These are phyloP conservation scores for Ailanthus altissimus DNA, from an alignment of 345 rosid genomes.

Conservation along the genomic window DNA sequence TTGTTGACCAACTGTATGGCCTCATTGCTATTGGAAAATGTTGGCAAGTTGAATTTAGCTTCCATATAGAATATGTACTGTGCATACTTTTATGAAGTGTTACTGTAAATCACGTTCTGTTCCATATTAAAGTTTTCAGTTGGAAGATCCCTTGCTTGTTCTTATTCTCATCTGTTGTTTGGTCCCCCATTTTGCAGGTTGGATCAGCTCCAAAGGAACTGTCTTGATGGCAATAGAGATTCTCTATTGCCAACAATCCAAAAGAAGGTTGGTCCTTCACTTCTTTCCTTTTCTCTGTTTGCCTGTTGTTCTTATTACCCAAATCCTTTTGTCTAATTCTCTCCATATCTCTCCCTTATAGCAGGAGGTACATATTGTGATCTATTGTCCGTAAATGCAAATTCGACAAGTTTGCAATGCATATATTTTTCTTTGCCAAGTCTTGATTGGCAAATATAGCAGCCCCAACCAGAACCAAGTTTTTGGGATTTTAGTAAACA, in stretches of 20 bases:
- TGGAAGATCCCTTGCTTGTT: constrained; percentile 22
- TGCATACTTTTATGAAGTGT: constrained; percentile 10
- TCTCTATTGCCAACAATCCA: constrained; percentile 21
- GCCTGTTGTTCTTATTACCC: constrained; percentile 1
- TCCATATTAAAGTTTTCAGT: constrained; percentile 14
- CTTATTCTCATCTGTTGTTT: constrained; percentile 20
- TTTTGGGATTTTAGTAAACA: background rate
- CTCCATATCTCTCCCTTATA: constrained; percentile 6
- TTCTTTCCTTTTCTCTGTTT: constrained; percentile 8
- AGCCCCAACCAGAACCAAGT: background rate
- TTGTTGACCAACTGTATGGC: constrained; percentile 5
- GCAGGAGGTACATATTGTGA: constrained; percentile 13
- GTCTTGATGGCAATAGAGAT: constrained; percentile 27
- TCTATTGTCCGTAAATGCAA: background rate
- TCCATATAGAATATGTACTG: constrained; percentile 6
- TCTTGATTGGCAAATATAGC: constrained; percentile 1
- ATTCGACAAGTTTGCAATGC: constrained; percentile 1
- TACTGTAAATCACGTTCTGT: constrained; percentile 21
- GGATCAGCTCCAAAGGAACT: constrained; percentile 24
- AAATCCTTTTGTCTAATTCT: constrained; percentile 23
- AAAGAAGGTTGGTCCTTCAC: constrained; percentile 32
- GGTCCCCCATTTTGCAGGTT: constrained; percentile 38
- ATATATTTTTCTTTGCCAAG: background rate
- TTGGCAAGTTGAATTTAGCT: constrained; percentile 13
- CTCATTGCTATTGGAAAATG: background rate